Base-by-base conservation (phyloP, 306 rosid species). In the Gillenia trifoliata region DNA sequence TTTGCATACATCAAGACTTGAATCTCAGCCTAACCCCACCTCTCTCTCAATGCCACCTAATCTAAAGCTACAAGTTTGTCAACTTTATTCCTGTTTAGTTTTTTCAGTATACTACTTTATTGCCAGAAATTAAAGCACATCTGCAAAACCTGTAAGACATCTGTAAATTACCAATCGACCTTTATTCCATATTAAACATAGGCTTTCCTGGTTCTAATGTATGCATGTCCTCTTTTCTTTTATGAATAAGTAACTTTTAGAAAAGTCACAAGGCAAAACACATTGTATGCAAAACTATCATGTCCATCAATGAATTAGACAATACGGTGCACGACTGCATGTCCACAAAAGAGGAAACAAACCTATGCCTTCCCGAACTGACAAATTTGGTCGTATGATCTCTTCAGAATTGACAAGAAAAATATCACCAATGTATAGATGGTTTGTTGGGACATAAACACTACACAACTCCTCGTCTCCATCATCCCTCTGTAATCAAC, bases 361-460 rank as follows among this genome's bases (percentile, higher is more conserved):
- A 85, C 98, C 98, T 85, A 92, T 90, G 85, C 92, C 98, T 88
- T 92, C 98, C 70, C 98, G 92, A 68, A 92, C 89, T 52, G 98
- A 92, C 68, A 90, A 85, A 80, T 92, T 92, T 71, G 98, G 98
- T 66, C 98, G 83, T 78, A 90, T 88, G 74, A 92, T 82, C 56
- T 92, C 98, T 75, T 88, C 79, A 67, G 98, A 90, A 77, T 87
- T 90, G 13, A 92, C 90, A 77, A 92, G 88, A 65, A 88, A 73
- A 57, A 92, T 81, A 66, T 92, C 98, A 3, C 98, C 98, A 56
- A 92, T 88, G 76, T 90, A 92, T 12, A 92, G 89, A 85, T 90
- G 96, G 87, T 92, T 92, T 11, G 98, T 92, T 29, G 98, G 98
- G 86, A 92, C 93, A 83, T 88, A 92, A 80, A 92, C 98, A 77